These are phyloP conservation scores for Sugiyamaella valdiviana DNA, from an alignment of 805 yeast species.

Conservation along the genomic window DNA sequence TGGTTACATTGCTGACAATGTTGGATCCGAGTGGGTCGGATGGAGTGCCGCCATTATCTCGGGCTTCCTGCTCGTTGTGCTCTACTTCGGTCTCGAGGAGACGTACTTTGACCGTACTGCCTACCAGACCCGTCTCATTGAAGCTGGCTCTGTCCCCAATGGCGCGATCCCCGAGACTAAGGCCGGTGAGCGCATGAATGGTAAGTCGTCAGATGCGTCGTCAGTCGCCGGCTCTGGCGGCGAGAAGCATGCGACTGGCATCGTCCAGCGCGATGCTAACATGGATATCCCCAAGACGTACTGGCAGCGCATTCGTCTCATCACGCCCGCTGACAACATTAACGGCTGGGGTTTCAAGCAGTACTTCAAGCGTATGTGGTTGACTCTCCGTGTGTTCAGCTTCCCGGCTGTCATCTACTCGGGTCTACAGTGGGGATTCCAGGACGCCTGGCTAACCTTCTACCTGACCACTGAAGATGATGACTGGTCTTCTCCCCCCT, in stretches of 20 bases:
- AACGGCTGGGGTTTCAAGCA: conserved; percentile 62
- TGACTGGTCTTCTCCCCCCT: conserved; percentile 58
- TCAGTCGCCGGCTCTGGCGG: conserved; percentile 1
- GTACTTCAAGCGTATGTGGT: conserved; percentile 48
- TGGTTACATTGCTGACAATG: conserved; percentile 55
- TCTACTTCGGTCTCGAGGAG: conserved; percentile 62
- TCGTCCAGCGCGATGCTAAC: background rate
- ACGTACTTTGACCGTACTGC: conserved; percentile 42
- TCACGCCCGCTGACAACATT: conserved; percentile 45
- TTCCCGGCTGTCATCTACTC: conserved; percentile 55
- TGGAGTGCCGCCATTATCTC: conserved; percentile 59
- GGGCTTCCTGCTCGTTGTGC: conserved; percentile 48
- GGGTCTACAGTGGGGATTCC: conserved; percentile 71
- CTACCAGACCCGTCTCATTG: conserved; percentile 14
- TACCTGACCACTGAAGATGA: conserved; percentile 70
- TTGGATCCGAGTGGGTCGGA: conserved; percentile 74
- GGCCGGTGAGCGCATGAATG: background rate
- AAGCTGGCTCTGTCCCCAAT: conserved; percentile 26
- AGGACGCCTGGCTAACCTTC: conserved; percentile 69
- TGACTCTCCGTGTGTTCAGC: conserved; percentile 32
- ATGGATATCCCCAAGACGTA: conserved; percentile 30
- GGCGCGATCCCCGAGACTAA: background rate
- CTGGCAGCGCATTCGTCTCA: conserved; percentile 36
- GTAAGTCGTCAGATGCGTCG: conserved; percentile 5
- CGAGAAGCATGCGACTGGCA: conserved; percentile 1